Conservation (phyloP, 805 yeast species). For the Tetrapisispora namnaoensis region DNA sequence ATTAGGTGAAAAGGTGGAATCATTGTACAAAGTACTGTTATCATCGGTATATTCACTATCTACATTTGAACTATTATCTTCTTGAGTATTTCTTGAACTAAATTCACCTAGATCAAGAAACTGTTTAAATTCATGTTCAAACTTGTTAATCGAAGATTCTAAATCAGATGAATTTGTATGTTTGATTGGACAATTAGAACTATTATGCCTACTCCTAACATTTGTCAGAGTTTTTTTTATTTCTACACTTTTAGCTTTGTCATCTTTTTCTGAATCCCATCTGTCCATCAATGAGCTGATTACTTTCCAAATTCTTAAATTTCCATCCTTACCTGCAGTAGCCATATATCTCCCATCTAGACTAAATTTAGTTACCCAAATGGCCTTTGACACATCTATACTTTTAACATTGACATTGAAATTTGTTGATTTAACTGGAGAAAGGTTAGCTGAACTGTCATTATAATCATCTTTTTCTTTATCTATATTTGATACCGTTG, state of each 20-base stretch:
- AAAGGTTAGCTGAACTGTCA: background rate
- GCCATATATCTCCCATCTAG: constrained; percentile 77
- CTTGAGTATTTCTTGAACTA: background rate
- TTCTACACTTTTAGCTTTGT: constrained; percentile 5
- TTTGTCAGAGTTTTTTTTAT: background rate
- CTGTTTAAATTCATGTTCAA: background rate
- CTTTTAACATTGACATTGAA: background rate
- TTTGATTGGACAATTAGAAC: background rate
- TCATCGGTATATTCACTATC: background rate
- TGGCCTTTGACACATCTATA: constrained; percentile 31
- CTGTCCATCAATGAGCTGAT: constrained; percentile 64
- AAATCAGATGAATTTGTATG: background rate
- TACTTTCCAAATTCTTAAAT: constrained; percentile 69
- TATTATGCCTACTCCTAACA: background rate
- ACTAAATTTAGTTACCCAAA: constrained; percentile 69
- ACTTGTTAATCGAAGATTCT: background rate
- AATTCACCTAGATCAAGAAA: background rate
- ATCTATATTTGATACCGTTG: background rate
- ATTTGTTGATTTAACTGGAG: constrained; percentile 1
- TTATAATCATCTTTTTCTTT: background rate
- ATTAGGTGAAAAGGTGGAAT: background rate
- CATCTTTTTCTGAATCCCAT: constrained; percentile 31
- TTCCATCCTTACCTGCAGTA: constrained; percentile 69
- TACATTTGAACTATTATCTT: background rate
- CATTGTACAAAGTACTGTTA: background rate